These are phyloP conservation scores for Salix dunnii DNA, from an alignment of 345 rosid species.

Conservation along the genomic window DNA sequence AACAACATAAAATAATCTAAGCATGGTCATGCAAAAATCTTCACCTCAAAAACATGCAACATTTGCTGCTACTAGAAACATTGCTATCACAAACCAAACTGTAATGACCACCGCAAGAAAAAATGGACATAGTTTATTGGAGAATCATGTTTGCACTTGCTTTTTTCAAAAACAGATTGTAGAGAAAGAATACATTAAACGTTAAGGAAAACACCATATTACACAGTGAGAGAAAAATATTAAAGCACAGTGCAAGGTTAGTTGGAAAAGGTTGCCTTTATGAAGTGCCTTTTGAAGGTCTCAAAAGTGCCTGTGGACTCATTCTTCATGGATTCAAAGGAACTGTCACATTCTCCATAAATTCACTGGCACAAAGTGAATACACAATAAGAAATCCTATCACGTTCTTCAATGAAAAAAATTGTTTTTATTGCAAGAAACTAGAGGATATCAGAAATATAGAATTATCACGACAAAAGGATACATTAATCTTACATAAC, in stretches of 20 bases:
- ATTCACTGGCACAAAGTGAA: constrained; percentile 49
- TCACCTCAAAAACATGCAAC: too few species aligned
- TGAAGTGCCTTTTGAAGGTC: constrained; percentile 50
- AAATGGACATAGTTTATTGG: too few species aligned
- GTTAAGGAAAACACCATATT: background rate
- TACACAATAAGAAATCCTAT: constrained; percentile 15
- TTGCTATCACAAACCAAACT: too few species aligned
- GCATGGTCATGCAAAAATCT: too few species aligned
- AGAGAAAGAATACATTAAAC: background rate
- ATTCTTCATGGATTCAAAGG: constrained; percentile 46
- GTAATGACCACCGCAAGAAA: too few species aligned
- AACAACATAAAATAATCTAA: too few species aligned
- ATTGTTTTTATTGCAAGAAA: background rate
- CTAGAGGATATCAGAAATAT: background rate
- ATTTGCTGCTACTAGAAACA: too few species aligned
- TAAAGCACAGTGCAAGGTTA: background rate
- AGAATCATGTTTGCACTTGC: too few species aligned
- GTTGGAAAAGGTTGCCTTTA: constrained; percentile 54
- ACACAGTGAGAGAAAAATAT: background rate
- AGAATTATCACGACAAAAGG: background rate
- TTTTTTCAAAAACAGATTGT: background rate
- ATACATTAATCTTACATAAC: constrained; percentile 69
- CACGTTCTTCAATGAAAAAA: background rate
- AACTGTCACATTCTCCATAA: constrained; percentile 53
- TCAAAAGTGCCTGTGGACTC: constrained; percentile 51